A percentile compares a stretch with the other conserved stretches of the same genome.
phyloP scores from a whole-genome alignment of 2,329 filamentous ascomycete genomes.

The Hypomyces perniciosus region DNA sequence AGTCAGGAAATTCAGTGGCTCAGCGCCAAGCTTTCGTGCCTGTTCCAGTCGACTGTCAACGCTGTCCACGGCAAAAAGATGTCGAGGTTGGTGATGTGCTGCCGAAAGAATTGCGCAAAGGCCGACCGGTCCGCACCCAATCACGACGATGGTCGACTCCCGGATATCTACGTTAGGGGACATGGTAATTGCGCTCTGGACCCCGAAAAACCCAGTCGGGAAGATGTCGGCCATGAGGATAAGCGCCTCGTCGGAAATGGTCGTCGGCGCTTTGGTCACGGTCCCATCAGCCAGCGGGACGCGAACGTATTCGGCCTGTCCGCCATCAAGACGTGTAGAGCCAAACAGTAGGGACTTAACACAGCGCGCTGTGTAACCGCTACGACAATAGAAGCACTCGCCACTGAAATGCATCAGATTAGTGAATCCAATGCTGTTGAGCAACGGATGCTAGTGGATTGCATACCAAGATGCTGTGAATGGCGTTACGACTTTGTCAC shows the following conservation, averaged over 20 bases:
- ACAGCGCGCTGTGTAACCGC: conserved; percentile 72
- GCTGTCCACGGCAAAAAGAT: conserved; percentile 73
- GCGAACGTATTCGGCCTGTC: conserved; percentile 76
- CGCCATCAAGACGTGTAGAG: conserved; percentile 62
- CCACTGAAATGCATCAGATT: conserved; percentile 19
- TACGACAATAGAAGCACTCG: conserved; percentile 81
- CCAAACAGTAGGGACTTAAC: conserved; percentile 66
- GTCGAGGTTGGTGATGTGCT: conserved; percentile 66
- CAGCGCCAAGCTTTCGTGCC: conserved; percentile 69
- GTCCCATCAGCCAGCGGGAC: conserved; percentile 78
- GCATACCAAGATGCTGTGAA: conserved; percentile 74
- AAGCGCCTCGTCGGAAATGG: conserved; percentile 67
- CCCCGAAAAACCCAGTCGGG: conserved; percentile 79
- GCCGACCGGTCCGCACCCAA: conserved; percentile 82
- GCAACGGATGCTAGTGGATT: background rate
- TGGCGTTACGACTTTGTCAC: conserved; percentile 74
- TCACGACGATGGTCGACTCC: conserved; percentile 65
- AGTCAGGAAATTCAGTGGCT: conserved; percentile 71
- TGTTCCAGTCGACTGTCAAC: conserved; percentile 68
- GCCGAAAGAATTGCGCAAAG: conserved; percentile 77
- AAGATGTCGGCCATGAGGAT: conserved; percentile 93
- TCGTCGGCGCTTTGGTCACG: conserved; percentile 60
- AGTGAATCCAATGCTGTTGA: background rate
- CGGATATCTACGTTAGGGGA: conserved; percentile 26
- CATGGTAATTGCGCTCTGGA: conserved; percentile 67